Evolutionary conservation across 139 green algal species (phyloP).

Genomic region (Closterium sp.): DNA sequence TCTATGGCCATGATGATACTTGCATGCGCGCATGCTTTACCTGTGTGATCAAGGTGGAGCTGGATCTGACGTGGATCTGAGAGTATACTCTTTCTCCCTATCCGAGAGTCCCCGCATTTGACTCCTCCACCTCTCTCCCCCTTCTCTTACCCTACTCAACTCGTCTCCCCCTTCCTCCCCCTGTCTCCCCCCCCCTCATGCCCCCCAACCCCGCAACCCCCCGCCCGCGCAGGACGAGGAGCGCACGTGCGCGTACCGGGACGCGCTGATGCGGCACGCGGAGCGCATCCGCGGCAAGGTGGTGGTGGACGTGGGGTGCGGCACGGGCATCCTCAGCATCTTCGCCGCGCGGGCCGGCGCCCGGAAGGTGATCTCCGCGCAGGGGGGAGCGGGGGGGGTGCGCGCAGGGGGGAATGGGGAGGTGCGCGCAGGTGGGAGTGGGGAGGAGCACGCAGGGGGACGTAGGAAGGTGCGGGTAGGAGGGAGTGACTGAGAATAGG

Average conservation of each 20-base stretch:
- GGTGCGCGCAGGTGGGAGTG: no score
- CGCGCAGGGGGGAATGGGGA: no score
- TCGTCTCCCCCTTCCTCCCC: no score
- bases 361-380: slow-evolving; percentile 55
- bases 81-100: no score
- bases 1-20: no score
- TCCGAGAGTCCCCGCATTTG: no score
- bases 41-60: no score
- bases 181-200: not conserved
- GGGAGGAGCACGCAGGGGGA: not conserved
- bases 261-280: slow-evolving; percentile 21
- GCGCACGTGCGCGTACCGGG: slow-evolving; percentile 12
- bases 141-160: not conserved
- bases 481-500: not conserved
- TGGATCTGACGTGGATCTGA: not conserved
- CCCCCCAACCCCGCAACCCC: not conserved
- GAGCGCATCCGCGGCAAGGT: slow-evolving; percentile 25
- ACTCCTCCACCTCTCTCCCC: not conserved
- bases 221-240: not conserved
- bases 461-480: not conserved
- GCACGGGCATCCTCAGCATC: slow-evolving; percentile 87
- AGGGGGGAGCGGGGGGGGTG: not conserved
- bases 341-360: slow-evolving; percentile 89
- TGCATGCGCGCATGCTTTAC: no score
- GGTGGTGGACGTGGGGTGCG: slow-evolving; percentile 93